Percentiles rank a stretch among this genome's conserved stretches.
Evolutionary conservation across 2,329 filamentous ascomycete genomes (phyloP).

Genomic region (Trichoderma sp.): DNA sequence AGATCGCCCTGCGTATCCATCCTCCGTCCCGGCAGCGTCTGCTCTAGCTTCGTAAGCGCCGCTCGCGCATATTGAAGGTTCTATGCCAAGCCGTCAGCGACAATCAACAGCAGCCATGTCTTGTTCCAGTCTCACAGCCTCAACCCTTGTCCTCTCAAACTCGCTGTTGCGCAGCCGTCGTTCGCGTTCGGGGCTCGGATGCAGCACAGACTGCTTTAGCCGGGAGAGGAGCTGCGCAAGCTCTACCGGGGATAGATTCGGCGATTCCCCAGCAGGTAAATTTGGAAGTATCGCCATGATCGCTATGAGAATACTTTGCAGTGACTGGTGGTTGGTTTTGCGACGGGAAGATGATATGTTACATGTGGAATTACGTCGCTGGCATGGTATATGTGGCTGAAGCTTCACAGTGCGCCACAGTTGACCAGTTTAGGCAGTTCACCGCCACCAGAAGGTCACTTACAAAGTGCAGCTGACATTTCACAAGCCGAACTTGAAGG

Average conservation of each 20-base stretch:
- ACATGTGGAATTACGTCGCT: conserved; percentile 17
- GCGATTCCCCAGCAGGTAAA: conserved; percentile 12
- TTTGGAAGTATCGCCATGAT: conserved; percentile 9
- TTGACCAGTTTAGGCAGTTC: not conserved
- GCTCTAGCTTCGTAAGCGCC: conserved; percentile 68
- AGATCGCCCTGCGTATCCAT: conserved; percentile 63
- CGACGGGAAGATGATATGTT: not conserved
- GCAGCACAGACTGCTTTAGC: conserved; percentile 63
- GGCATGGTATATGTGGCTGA: conserved; percentile 25
- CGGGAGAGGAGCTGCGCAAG: conserved; percentile 64
- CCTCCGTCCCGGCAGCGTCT: conserved; percentile 58
- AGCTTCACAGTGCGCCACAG: conserved; percentile 29
- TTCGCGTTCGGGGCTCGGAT: conserved; percentile 58
- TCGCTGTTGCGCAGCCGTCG: conserved; percentile 56
- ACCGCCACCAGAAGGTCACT: not conserved
- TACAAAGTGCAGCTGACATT: not conserved
- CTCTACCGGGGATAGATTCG: conserved; percentile 41
- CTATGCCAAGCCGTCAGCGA: conserved; percentile 35
- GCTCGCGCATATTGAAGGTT: conserved; percentile 71
- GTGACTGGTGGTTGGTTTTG: not conserved
- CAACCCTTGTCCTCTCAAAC: conserved; percentile 56
- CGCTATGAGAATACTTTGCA: not conserved
- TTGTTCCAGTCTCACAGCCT: conserved; percentile 41
- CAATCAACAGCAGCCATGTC: not conserved
- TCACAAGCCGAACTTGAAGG: not conserved